Conservation (phyloP, 352 stramenopile species). For the Phytophthora foliorum region DNA sequence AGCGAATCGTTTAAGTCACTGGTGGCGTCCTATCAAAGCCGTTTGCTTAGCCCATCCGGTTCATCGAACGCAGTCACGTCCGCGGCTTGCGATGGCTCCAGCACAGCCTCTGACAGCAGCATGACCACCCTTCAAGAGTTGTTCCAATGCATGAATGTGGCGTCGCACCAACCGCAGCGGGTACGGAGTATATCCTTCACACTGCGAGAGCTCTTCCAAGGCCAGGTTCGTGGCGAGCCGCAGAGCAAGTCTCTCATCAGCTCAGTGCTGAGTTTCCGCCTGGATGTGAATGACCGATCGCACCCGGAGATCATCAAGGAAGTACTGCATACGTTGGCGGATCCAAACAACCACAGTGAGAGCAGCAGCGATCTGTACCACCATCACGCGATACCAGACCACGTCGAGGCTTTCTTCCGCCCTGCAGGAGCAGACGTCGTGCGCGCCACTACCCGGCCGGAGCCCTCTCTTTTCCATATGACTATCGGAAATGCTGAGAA, state of each 20-base stretch:
- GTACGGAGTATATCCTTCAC: constrained; percentile 79
- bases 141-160: constrained; percentile 91
- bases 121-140: constrained; percentile 89
- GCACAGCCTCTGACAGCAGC: constrained; percentile 74
- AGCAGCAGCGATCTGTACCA: constrained; percentile 74
- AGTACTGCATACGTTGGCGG: constrained; percentile 75
- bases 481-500: constrained; percentile 87
- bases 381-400: constrained; percentile 83
- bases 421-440: constrained; percentile 69
- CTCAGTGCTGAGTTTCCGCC: constrained; percentile 73
- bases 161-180: constrained; percentile 82
- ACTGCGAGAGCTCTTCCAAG: constrained; percentile 72
- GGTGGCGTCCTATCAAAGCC: constrained; percentile 80
- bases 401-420: constrained; percentile 87
- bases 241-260: constrained; percentile 77
- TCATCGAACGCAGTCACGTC: constrained; percentile 35
- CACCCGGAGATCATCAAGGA: constrained; percentile 72
- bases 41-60: constrained; percentile 72
- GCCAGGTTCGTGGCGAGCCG: constrained; percentile 63
- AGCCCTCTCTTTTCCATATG: constrained; percentile 84
- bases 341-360: constrained; percentile 43
- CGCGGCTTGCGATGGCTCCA: constrained; percentile 38
- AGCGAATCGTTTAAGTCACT: constrained; percentile 85
- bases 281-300: constrained; percentile 69
- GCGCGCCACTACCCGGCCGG: constrained; percentile 61